These are phyloP conservation scores for Boletus huronensis DNA, from an alignment of 768 basidiomycete species.

Conservation along the genomic window DNA sequence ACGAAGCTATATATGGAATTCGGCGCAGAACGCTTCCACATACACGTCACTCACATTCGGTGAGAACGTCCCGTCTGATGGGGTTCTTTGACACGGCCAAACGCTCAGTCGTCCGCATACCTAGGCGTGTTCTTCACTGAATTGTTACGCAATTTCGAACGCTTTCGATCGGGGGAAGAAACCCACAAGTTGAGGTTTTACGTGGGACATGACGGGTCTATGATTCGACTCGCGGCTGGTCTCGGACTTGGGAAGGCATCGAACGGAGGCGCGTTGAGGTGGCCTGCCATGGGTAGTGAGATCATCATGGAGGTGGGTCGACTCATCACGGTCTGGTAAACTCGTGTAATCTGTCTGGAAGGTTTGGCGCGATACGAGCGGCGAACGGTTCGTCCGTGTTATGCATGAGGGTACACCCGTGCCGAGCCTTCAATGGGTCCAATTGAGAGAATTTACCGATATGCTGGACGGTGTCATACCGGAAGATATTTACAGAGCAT, in stretches of 20 bases:
- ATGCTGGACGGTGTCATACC: conserved; percentile 36
- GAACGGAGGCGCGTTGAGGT: conserved; percentile 32
- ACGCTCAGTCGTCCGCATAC: neutral
- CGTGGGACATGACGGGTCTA: conserved; percentile 48
- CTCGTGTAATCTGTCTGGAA: conserved; percentile 12
- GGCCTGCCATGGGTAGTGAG: conserved; percentile 48
- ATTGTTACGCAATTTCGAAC: conserved; percentile 38
- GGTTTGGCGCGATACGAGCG: conserved; percentile 37
- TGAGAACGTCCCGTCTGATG: conserved; percentile 9
- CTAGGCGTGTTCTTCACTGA: conserved; percentile 46
- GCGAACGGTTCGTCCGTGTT: conserved; percentile 38
- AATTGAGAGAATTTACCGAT: conserved; percentile 34
- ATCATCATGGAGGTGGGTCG: conserved; percentile 43
- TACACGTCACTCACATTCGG: conserved; percentile 47
- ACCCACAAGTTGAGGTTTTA: conserved; percentile 38
- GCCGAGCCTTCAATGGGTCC: conserved; percentile 35
- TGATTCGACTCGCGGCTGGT: conserved; percentile 39
- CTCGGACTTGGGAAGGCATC: conserved; percentile 37
- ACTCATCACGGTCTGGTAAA: neutral
- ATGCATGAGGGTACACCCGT: conserved; percentile 44
- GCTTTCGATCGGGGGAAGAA: conserved; percentile 33
- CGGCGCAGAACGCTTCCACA: conserved; percentile 39
- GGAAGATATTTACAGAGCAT: conserved; percentile 25
- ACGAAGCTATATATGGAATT: conserved; percentile 48
- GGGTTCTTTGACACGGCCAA: neutral